Evolutionary conservation across 73 alveolate genomes (phyloP), one percentile per base, ranked within the genome.

Genomic region (Effrenium voratum): DNA sequence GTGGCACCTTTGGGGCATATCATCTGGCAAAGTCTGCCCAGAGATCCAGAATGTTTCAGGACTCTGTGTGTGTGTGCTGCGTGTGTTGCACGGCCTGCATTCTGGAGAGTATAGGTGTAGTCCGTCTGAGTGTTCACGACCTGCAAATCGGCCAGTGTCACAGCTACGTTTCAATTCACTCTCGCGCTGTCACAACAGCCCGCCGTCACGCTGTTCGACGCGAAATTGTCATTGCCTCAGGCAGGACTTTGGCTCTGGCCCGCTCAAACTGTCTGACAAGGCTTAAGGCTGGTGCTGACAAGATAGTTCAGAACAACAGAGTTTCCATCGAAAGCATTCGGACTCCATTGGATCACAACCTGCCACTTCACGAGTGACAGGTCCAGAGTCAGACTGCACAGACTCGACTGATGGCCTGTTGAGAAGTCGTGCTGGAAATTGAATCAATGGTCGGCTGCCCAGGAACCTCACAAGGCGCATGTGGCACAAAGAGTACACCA

Each of bases 291-390:
- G 85, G 13, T 3, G 79, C 95, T 87, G 70, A 87, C 95, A 50
- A 87, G 43, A 84, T 60, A 87, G 47, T 87, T 83, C 79, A 72
- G 55, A 38, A 87, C 76, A 63, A 87, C 80, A 32, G 95, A 87
- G 84, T 87, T 87, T 63, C 95, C 95, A 49, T 87, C 80, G 70
- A 30, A 36, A 8, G 52, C 95, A 40, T 87, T 87, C 30, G 95
- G 95, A 28, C 85, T 87, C 95, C 95, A 87, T n/a, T 83, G 30
- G 70, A 87, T 87, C 68, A 59, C 95, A 40, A 87, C 95, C 95
- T 87, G 79, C n/a, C 13, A 4, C 19, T 36, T 32, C 24, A 28
- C 82, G 82, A 16, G 45, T 28, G 1, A 36, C 4, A n/a, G n/a
- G 43, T n/a, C 15, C 24, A 30, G 43, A 0, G 22, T 36, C 82